Evolutionary conservation across 140 eudicot species (phyloP), one percentile per base, ranked within the genome.

Genomic region (Oenanthe javanica): DNA sequence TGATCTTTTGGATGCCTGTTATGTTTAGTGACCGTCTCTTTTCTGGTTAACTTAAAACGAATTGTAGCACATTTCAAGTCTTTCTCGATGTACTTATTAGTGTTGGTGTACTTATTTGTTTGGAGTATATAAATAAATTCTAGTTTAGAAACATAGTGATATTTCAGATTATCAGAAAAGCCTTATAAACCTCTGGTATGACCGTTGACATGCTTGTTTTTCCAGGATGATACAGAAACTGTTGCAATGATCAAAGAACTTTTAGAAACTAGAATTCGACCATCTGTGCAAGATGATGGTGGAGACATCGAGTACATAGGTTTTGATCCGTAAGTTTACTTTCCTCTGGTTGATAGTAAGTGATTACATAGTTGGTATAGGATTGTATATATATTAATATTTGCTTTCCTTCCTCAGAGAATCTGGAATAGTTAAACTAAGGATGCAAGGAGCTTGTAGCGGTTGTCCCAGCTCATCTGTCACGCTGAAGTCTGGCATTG

Each of bases 361-460:
- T 67, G 64, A 40, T 14, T 43, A 11, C 5, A n/a, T 73, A 59
- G 19, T 13, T 2, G 19, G 43, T 57, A 21, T 40, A 59, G 54
- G 38, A 78, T 40, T 43, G 50, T 50, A 47, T 64, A 51, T 52
- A 46, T 54, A 47, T 40, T 50, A 12, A 21, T 2, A 6, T 59
- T 5, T 52, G 38, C 6, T 86, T 47, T 46, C 84, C 31, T 55
- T 85, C 46, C 73, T 36, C 80, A 90, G 96, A 76, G 99, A 90
- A 76, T 86, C 92, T 51, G 99, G 99, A 82, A 82, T 92, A 75
- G 99, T 95, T 79, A 95, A 91, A 85, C 97, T 92, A 50, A 86
- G 88, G 81, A 92, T 95, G 99, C 99, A 95, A 87, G 99, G 99
- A 82, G 99, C 99, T n/a, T 95, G 99, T 85, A 95, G 99, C 77